These are phyloP conservation scores for Corymbia calophylla DNA, from an alignment of 441 rosid genomes.

Conservation along the genomic window DNA sequence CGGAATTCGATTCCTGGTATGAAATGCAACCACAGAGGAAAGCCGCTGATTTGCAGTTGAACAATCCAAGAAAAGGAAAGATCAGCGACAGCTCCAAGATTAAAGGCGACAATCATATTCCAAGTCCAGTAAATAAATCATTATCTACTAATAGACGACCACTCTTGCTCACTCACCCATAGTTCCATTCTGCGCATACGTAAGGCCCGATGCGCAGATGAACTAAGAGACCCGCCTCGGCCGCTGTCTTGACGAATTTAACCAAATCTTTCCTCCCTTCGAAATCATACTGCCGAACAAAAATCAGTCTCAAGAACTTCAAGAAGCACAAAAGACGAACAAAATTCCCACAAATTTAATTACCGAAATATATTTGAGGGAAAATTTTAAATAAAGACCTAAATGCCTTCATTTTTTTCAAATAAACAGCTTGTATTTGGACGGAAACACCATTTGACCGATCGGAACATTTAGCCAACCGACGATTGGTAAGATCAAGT, in stretches of 20 bases:
- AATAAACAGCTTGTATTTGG: too few relatives aligned
- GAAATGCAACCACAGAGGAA: conserved; percentile 71
- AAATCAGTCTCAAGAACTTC: neutral
- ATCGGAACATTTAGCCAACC: too few relatives aligned
- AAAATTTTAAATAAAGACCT: too few relatives aligned
- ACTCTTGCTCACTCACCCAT: conserved; percentile 28
- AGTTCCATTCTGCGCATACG: conserved; percentile 77
- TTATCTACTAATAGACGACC: neutral
- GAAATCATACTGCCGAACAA: conserved; percentile 43
- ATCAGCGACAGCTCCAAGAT: neutral
- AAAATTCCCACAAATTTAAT: neutral
- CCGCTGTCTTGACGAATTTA: conserved; percentile 57
- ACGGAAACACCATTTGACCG: too few relatives aligned
- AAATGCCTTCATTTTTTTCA: too few relatives aligned
- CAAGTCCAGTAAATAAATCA: neutral
- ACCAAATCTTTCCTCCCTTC: conserved; percentile 70
- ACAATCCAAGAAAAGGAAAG: neutral
- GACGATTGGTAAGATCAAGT: too few relatives aligned
- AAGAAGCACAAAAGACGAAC: neutral
- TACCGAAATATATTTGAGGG: neutral
- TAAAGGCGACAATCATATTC: neutral
- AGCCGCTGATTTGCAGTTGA: conserved; percentile 37
- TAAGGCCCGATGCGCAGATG: conserved; percentile 78
- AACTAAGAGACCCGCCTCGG: conserved; percentile 57
- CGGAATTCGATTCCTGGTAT: conserved; percentile 54